These are phyloP conservation scores for Aspergillus pseudotamarii DNA, from an alignment of 2,329 filamentous ascomycete genomes.

Conservation along the genomic window DNA sequence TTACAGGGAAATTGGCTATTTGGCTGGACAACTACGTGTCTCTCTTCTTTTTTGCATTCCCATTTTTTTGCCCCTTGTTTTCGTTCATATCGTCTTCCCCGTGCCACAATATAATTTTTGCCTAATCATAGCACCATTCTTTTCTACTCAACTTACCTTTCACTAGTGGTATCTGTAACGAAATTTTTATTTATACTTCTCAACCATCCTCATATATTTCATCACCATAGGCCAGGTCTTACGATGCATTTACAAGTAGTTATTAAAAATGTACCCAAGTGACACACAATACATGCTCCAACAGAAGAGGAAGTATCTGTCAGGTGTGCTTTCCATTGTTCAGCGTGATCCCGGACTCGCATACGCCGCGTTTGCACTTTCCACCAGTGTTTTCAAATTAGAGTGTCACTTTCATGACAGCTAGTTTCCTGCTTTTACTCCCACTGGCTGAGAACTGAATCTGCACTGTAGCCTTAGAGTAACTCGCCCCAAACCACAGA, in stretches of 20 bases:
- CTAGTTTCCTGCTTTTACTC: not conserved
- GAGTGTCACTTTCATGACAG: not conserved
- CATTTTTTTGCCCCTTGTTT: not conserved
- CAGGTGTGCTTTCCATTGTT: not conserved
- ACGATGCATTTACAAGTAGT: not conserved
- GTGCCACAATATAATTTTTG: too few relatives aligned
- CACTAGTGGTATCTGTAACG: too few relatives aligned
- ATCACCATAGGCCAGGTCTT: not conserved
- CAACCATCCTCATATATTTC: not conserved
- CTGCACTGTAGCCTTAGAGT: not conserved
- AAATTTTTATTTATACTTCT: too few relatives aligned
- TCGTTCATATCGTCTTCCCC: not conserved
- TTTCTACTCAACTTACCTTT: too few relatives aligned
- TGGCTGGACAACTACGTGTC: conserved; percentile 40
- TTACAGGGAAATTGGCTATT: conserved; percentile 41
- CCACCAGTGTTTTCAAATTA: not conserved
- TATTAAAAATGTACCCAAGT: not conserved
- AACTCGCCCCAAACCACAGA: not conserved
- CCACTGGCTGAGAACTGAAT: not conserved
- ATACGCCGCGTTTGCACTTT: not conserved
- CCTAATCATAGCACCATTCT: too few relatives aligned
- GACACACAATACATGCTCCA: too few relatives aligned
- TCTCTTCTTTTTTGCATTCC: conserved; percentile 29
- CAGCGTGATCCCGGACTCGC: not conserved
- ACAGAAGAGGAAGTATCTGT: not conserved